Evolutionary conservation across 2,329 filamentous ascomycete species (phyloP).

Genomic region (Fusarium armeniacum): DNA sequence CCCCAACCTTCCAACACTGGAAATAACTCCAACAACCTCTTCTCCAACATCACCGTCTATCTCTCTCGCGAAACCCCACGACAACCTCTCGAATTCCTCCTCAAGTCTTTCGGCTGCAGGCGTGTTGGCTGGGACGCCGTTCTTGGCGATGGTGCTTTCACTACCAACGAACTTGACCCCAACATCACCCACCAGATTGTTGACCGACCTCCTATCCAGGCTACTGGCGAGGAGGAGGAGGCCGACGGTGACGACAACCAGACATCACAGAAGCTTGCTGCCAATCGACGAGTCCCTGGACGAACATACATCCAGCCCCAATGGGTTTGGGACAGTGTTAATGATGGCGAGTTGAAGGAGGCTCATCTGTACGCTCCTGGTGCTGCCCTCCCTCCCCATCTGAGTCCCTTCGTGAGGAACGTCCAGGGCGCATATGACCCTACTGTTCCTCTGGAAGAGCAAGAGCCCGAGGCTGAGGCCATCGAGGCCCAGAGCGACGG

Average conservation of each 20-base stretch:
- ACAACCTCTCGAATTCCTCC: conserved; percentile 90
- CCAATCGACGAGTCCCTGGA: conserved; percentile 85
- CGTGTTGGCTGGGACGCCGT: conserved; percentile 94
- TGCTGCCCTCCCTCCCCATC: conserved; percentile 88
- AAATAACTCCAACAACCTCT: conserved; percentile 79
- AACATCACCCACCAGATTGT: conserved; percentile 97
- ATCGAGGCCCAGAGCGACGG: conserved; percentile 75
- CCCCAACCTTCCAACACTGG: conserved; percentile 80
- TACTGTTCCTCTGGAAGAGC: conserved; percentile 84
- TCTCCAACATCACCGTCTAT: conserved; percentile 90
- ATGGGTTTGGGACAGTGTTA: conserved; percentile 98
- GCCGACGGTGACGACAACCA: conserved; percentile 71
- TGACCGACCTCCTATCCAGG: conserved; percentile 84
- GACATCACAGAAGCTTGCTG: conserved; percentile 69
- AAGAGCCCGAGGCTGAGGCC: conserved; percentile 89
- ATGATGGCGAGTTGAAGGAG: conserved; percentile 88
- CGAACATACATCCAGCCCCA: conserved; percentile 95
- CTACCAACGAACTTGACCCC: conserved; percentile 86
- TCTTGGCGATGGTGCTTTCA: conserved; percentile 92
- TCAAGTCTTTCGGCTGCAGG: conserved; percentile 95
- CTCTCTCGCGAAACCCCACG: conserved; percentile 94
- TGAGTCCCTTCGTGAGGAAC: conserved; percentile 94
- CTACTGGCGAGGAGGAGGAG: conserved; percentile 61
- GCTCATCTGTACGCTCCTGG: conserved; percentile 92
- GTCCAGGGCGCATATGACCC: conserved; percentile 93